Percentiles rank a stretch among this genome's conserved stretches.
Evolutionary conservation across 2,329 filamentous ascomycete genomes (phyloP).

Genomic region (Cytospora mali): DNA sequence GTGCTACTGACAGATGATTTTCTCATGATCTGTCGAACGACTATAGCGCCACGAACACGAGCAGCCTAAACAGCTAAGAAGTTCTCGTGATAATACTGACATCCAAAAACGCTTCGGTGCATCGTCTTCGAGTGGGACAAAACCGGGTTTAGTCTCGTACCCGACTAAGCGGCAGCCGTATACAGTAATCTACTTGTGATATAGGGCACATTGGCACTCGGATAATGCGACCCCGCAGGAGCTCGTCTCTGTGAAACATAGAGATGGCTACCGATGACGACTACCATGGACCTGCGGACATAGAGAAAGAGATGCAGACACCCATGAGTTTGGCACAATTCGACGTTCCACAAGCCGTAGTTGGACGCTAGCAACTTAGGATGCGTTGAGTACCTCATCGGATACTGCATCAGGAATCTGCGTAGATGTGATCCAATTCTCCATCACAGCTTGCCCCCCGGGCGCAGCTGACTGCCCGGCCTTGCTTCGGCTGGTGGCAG

Average conservation of each 20-base stretch:
- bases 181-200: not conserved
- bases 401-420: slow-evolving; percentile 56
- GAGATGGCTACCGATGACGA: not conserved
- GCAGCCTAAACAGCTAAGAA: no score
- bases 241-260: not conserved
- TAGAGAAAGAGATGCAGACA: not conserved
- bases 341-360: not conserved
- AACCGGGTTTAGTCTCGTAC: not conserved
- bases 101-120: not conserved
- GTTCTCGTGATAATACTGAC: slow-evolving; percentile 2
- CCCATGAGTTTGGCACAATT: not conserved
- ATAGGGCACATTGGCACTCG: not conserved
- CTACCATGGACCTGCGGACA: not conserved
- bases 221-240: not conserved
- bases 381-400: slow-evolving; percentile 31
- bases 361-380: not conserved
- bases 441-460: slow-evolving; percentile 71
- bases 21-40: not conserved
- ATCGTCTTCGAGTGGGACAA: not conserved
- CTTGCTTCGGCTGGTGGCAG: slow-evolving; percentile 30
- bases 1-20: not conserved
- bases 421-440: slow-evolving; percentile 83
- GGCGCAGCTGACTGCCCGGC: slow-evolving; percentile 37
- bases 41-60: slow-evolving; percentile 9
- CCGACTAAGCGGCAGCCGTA: not conserved